Base-by-base conservation (phyloP, 129 eudicot genomes). In the Mikania micrantha region DNA sequence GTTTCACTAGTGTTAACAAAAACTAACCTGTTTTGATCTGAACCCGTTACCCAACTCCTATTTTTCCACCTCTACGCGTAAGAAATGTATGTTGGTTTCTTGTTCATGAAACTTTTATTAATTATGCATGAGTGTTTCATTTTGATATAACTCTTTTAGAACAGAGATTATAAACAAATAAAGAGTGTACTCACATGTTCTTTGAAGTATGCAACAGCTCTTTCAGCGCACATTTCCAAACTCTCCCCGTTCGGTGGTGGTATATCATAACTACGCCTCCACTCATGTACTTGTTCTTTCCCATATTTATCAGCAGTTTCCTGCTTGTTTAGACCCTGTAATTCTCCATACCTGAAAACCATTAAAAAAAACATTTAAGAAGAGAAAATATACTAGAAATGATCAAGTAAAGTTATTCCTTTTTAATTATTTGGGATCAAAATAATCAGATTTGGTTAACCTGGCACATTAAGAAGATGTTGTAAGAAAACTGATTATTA, bases 211-310 rank as follows among this genome's bases (percentile, higher is more conserved):
- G 98, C 95, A 71, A 88, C 98, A 19, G 98, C 98, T 80, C 98
- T 85, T 72, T 92, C 89, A 56, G 96, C 98, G 70, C 98, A 92
- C 98, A 92, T 92, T 76, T 91, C 98, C 80, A 91, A 80, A 75
- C 98, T 91, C 79, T 91, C 98, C 2, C 98, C 98, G 64, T 88
- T 88, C 48, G 98, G 98, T 56, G 98, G 98, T 70, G 98, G 98
- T 16, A 80, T 91, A 67, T 91, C 98, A 69, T 80, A 92, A 83
- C 98, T 92, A 74, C 98, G 96, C 12, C 98, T 82, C 98, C 98
- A 92, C 74, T 75, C 98, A 42, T 92, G 98, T 59, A 92, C 98
- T 77, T 91, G 82, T 32, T 92, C 98, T 65, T 82, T 82, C 41
- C 98, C 98, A 62, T 82, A 92, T 78, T 85, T 88, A 73, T 92